Conservation (phyloP, 73 alveolate species). For the Tetrahymena thermophila region DNA sequence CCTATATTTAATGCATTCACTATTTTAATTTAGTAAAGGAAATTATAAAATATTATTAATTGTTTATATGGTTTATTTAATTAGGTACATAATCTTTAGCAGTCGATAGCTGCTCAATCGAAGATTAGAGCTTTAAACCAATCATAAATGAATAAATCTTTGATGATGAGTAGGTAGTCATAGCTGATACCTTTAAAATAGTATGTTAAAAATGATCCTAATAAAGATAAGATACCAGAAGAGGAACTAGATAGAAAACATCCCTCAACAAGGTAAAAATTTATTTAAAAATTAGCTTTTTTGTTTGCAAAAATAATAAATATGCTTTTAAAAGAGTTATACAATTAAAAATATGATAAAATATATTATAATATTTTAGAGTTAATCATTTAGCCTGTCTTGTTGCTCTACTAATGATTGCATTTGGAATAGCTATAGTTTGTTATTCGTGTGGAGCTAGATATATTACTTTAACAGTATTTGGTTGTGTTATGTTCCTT, state of each 20-base stretch:
- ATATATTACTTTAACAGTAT: background rate
- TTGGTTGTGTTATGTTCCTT: background rate
- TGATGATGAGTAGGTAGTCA: background rate
- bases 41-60: too few relatives aligned
- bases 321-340: too few relatives aligned
- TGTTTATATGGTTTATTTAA: background rate
- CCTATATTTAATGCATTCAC: background rate
- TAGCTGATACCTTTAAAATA: background rate
- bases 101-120: background rate
- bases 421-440: background rate
- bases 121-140: background rate
- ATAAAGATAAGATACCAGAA: background rate
- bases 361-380: background rate
- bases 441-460: background rate
- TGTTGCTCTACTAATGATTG: background rate
- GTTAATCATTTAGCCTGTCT: background rate
- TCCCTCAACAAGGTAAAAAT: background rate
- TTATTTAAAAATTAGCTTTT: background rate
- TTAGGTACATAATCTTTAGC: background rate
- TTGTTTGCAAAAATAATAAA: background rate
- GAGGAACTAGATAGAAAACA: background rate
- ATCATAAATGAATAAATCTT: background rate
- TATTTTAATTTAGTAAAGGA: background rate
- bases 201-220: background rate
- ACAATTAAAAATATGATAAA: too few relatives aligned